Evolutionary conservation across 2,329 filamentous ascomycete species (phyloP), one percentile per base, ranked within the genome.

Genomic region (Incumbomyces delicatus): DNA sequence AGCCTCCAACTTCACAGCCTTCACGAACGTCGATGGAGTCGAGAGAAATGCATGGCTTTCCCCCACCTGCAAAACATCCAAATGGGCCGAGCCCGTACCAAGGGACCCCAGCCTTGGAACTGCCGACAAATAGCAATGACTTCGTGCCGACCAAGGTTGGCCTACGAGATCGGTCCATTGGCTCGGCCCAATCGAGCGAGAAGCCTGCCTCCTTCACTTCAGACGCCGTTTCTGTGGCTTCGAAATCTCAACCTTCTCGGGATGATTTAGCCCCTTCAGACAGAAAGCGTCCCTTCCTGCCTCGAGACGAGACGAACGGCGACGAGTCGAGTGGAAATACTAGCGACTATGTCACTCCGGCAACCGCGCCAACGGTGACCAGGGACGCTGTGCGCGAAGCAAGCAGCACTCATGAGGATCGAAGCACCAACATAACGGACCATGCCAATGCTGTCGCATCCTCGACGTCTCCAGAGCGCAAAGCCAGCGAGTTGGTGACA

Each of bases 291-390:
- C 22, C 54, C 20, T 18, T 30, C 31, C 36, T 49, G 29, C 41
- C 53, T 41, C 59, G 57, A 34, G 51, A 58, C 1, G 59, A 60
- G 27, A 58, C 47, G 37, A 37, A 56, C 37, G 60, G 60, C 27
- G 50, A 59, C 60, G 14, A 60, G 60, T 47, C 62, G 3, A 18
- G 35, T 20, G 41, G 63, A 37, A 50, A 43, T 33, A 57, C 50
- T 22, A 60, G 61, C 18, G 60, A 56, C 39, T 57, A 64, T 30
- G 62, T 66, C 14, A 61, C 63, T 22, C 62, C 66, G 13, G 49
- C 64, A 6, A 58, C 58, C 30, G 64, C 62, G 36, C 64, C 66
- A 31, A 60, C 22, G 8, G 22, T 8, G 22, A 27, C 22, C 4
- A 27, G 22, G 22, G 22, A 27, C 8, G 22, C 4, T 27, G 22